Percentiles rank a stretch among this genome's conserved stretches.
Evolutionary conservation across 805 yeast species (phyloP).

Genomic region (Yamadazyma takamatsuzukensis): DNA sequence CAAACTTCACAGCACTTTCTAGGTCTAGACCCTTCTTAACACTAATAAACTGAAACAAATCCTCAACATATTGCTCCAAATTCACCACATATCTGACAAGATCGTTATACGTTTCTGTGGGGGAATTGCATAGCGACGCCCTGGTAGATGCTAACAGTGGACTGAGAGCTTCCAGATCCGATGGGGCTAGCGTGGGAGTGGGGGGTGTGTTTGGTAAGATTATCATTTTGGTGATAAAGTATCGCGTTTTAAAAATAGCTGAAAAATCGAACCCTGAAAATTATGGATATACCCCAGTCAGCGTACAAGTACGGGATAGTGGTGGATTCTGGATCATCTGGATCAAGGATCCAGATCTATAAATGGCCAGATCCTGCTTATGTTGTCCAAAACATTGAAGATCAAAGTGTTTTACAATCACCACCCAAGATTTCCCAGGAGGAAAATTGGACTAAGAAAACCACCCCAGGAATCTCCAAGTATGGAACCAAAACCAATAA

Average conservation of each 20-base stretch:
- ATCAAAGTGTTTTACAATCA: slow-evolving; percentile 39
- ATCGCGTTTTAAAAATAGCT: slow-evolving; percentile 3
- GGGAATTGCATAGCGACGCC: slow-evolving; percentile 5
- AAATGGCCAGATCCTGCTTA: slow-evolving; percentile 59
- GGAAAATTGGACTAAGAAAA: slow-evolving; percentile 66
- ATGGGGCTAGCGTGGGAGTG: slow-evolving; percentile 1
- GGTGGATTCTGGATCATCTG: slow-evolving; percentile 93
- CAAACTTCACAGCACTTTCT: too few relatives aligned
- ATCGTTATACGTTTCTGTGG: slow-evolving; percentile 12
- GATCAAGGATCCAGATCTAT: slow-evolving; percentile 83
- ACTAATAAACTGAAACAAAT: slow-evolving; percentile 14
- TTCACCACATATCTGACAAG: slow-evolving; percentile 25
- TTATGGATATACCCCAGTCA: slow-evolving; percentile 12
- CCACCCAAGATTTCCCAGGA: slow-evolving; percentile 69
- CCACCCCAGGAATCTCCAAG: slow-evolving; percentile 80
- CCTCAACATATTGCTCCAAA: slow-evolving; percentile 33
- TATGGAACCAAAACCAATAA: slow-evolving; percentile 48
- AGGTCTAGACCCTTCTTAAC: too few relatives aligned
- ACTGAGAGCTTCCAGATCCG: slow-evolving; percentile 2
- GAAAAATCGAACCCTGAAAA: background rate
- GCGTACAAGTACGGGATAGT: slow-evolving; percentile 70
- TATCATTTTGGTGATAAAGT: slow-evolving; percentile 9
- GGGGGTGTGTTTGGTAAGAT: slow-evolving; percentile 13
- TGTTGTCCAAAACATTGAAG: slow-evolving; percentile 16
- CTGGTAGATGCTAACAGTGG: slow-evolving; percentile 7